A percentile compares a stretch with the other conserved stretches of the same genome.
These are phyloP conservation scores for Passiflora organensis DNA, from an alignment of 345 rosid genomes.

Conservation along the genomic window DNA sequence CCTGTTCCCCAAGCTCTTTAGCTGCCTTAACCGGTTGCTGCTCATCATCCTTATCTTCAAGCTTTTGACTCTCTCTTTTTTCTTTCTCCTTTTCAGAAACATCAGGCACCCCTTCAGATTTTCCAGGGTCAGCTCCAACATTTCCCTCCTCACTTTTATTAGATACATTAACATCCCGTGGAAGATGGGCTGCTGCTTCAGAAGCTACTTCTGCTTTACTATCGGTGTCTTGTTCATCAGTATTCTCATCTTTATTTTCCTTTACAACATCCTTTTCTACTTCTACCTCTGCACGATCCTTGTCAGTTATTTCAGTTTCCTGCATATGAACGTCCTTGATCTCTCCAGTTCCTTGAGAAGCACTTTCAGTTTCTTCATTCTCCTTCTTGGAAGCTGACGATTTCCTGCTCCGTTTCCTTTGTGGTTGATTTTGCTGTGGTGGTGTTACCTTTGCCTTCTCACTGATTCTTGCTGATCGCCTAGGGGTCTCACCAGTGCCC, in stretches of 20 bases:
- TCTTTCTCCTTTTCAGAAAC: conserved; percentile 11
- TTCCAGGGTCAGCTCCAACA: conserved; percentile 18
- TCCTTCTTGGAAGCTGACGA: conserved; percentile 13
- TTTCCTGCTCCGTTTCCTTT: conserved; percentile 23
- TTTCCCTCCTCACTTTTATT: conserved; percentile 20
- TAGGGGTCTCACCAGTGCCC: conserved; percentile 34
- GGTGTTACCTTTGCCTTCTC: conserved; percentile 23
- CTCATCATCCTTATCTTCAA: conserved; percentile 22
- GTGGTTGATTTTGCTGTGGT: conserved; percentile 12
- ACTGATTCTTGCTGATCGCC: conserved; percentile 29
- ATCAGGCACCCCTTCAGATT: conserved; percentile 11
- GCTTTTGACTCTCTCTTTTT: conserved; percentile 14
- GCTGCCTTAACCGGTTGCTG: conserved; percentile 21
- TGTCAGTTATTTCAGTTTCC: conserved; percentile 33
- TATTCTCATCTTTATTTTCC: conserved; percentile 11
- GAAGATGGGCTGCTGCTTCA: conserved; percentile 20
- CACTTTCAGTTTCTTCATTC: conserved; percentile 14
- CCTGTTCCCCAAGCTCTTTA: conserved; percentile 15
- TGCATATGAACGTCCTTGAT: conserved; percentile 29
- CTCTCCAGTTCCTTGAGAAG: conserved; percentile 17
- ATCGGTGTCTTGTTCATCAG: conserved; percentile 9
- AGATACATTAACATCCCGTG: conserved; percentile 19
- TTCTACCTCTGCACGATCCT: conserved; percentile 8
- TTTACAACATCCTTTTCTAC: conserved; percentile 21
- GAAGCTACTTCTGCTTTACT: conserved; percentile 13